These are phyloP conservation scores for Lipomyces sp. DNA, from an alignment of 805 yeast genomes.

Conservation along the genomic window DNA sequence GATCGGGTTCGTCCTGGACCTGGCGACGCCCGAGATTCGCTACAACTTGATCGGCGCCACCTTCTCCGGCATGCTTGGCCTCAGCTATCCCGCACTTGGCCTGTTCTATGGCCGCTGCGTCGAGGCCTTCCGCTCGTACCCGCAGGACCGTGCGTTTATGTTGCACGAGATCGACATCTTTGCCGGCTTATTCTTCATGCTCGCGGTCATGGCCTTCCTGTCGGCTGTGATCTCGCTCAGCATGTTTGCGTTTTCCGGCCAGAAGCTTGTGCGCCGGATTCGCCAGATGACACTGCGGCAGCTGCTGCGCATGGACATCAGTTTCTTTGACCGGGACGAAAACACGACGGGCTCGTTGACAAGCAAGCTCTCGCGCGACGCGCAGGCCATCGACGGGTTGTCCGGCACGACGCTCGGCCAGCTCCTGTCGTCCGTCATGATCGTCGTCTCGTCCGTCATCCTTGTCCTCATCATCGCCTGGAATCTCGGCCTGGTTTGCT, in stretches of 20 bases:
- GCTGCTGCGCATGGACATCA: slow-evolving; percentile 34
- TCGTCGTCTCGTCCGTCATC: slow-evolving; percentile 41
- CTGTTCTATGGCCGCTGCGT: slow-evolving; percentile 28
- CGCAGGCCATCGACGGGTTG: slow-evolving; percentile 35
- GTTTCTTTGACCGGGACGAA: slow-evolving; percentile 34
- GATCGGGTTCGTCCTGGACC: slow-evolving; percentile 14
- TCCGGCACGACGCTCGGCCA: slow-evolving; percentile 37
- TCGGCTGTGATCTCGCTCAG: slow-evolving; percentile 23
- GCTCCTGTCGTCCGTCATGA: slow-evolving; percentile 37
- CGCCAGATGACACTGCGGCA: slow-evolving; percentile 31
- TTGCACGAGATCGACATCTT: slow-evolving; percentile 21
- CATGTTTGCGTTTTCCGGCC: slow-evolving; percentile 27
- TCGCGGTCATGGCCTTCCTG: slow-evolving; percentile 16
- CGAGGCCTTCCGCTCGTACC: slow-evolving; percentile 24
- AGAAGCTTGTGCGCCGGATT: slow-evolving; percentile 32
- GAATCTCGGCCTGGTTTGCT: slow-evolving; percentile 45
- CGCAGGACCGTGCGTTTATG: slow-evolving; percentile 24
- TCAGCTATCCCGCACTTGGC: slow-evolving; percentile 26
- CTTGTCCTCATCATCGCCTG: slow-evolving; percentile 43
- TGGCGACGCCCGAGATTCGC: slow-evolving; percentile 15
- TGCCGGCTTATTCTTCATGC: slow-evolving; percentile 29
- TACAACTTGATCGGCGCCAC: slow-evolving; percentile 22
- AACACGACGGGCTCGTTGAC: slow-evolving; percentile 35
- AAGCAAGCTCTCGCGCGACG: slow-evolving; percentile 34
- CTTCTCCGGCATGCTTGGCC: slow-evolving; percentile 24